Evolutionary conservation across 169 alveolate species (phyloP).

Genomic region (Plasmodium billcollinsi): DNA sequence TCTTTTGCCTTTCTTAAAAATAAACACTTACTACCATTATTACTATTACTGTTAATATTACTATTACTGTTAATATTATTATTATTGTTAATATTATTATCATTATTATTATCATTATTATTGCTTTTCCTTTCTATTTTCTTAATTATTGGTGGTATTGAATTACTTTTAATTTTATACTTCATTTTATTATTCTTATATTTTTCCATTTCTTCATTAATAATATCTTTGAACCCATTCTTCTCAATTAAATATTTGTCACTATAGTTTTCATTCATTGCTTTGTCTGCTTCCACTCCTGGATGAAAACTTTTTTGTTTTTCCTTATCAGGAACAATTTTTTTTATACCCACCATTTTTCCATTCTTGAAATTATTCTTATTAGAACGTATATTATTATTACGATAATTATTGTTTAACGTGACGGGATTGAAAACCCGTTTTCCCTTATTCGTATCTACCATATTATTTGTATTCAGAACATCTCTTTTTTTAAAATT

Average conservation of each 20-base stretch:
- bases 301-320: not conserved
- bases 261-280: not conserved
- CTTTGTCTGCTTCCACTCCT: not conserved
- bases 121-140: not conserved
- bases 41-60: not conserved
- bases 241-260: not conserved
- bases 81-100: not conserved
- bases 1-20: conserved; percentile 5
- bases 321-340: not conserved
- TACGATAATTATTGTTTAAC: too few species aligned
- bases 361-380: too few species aligned
- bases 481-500: too few species aligned
- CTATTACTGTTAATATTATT: not conserved
- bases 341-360: too few species aligned
- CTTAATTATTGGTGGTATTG: conserved; percentile 46
- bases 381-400: too few species aligned
- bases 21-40: not conserved
- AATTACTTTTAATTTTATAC: conserved; percentile 53
- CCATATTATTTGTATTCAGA: too few species aligned
- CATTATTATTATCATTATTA: not conserved
- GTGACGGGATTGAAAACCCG: too few species aligned
- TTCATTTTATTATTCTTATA: conserved; percentile 23
- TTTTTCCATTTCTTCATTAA: conserved; percentile 68
- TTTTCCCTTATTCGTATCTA: too few species aligned
- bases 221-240: conserved; percentile 13